Evolutionary conservation across 306 rosid species (phyloP), one percentile per base, ranked within the genome.

Genomic region (Rosa multiflora): DNA sequence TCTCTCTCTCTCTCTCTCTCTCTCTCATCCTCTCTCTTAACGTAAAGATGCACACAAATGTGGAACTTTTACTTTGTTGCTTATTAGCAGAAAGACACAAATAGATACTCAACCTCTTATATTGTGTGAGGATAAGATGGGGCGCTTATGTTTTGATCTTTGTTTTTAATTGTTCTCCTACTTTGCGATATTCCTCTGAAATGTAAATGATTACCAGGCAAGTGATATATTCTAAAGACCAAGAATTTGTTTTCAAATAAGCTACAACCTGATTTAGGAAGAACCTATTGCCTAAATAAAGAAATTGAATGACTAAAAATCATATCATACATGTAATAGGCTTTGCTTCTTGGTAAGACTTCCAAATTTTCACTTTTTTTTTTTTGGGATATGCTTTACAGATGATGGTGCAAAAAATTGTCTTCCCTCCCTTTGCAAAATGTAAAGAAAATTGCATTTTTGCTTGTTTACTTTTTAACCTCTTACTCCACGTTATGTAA

Each of bases 21-120:
- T 68, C 35, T 92, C 76, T 76, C 46, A 70, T 73, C 72, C 55
- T 79, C 74, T 5, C 78, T 32, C 76, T 53, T 52, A 18, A 17
- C 23, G 12, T 15, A 52, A 5, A 52, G 58, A 52, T 5, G 59
- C 6, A 18, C 10, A 17, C 9, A 18, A 18, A 18, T 18, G 5
- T 18, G 1, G 32, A n/a, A 58, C 63, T 0, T 4, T 23, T 61
- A 61, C 39, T 10, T 23, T 26, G 7, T 18, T 59, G 37, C 14
- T 59, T 59, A 59, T 23, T 59, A 4, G 37, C 37, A 21, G 2
- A 23, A 23, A 8, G 20, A 23, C 5, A 51, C 43, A 39, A 53
- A 63, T 18, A 4, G 69, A 35, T 20, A 40, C 12, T 15, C 55
- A 13, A 43, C 39, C 10, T 29, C n/a, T 15, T 13, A 49, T 64